Conservation (phyloP, 2,329 filamentous ascomycete species). For the Calonectria hongkongensis region DNA sequence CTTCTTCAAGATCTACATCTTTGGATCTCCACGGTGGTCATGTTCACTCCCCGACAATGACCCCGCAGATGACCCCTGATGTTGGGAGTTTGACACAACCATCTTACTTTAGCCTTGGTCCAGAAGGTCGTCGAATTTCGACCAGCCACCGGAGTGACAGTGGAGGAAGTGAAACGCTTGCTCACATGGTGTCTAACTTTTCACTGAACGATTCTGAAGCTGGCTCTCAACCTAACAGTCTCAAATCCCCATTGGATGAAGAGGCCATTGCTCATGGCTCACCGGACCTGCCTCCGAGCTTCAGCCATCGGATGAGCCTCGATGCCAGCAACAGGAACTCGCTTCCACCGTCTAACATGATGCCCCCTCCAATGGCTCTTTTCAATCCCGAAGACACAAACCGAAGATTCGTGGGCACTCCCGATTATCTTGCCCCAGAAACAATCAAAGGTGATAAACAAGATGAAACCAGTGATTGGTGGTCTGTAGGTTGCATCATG, state of each 20-base stretch:
- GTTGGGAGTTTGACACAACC: constrained; percentile 82
- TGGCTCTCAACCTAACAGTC: constrained; percentile 65
- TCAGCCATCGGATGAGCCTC: constrained; percentile 56
- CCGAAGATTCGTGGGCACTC: constrained; percentile 95
- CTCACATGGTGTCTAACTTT: constrained; percentile 87
- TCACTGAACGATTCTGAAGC: constrained; percentile 79
- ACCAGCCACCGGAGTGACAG: constrained; percentile 90
- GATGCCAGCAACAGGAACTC: constrained; percentile 59
- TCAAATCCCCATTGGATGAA: constrained; percentile 82
- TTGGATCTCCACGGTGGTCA: constrained; percentile 86
- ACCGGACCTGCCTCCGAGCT: constrained; percentile 79
- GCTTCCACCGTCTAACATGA: constrained; percentile 77
- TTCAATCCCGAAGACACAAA: constrained; percentile 97
- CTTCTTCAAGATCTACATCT: constrained; percentile 93
- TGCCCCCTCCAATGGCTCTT: constrained; percentile 93
- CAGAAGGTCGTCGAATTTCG: constrained; percentile 82
- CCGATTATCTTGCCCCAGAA: constrained; percentile 96
- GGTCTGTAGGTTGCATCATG: constrained; percentile 98
- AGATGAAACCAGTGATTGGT: constrained; percentile 99
- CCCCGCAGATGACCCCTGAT: constrained; percentile 89
- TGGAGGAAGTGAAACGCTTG: constrained; percentile 89
- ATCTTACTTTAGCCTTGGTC: constrained; percentile 90
- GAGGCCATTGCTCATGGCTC: constrained; percentile 84
- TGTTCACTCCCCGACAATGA: constrained; percentile 84
- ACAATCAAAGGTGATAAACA: constrained; percentile 97